phyloP scores from a whole-genome alignment of 495 filamentous ascomycete species.

The Trichoderma erinaceum region DNA sequence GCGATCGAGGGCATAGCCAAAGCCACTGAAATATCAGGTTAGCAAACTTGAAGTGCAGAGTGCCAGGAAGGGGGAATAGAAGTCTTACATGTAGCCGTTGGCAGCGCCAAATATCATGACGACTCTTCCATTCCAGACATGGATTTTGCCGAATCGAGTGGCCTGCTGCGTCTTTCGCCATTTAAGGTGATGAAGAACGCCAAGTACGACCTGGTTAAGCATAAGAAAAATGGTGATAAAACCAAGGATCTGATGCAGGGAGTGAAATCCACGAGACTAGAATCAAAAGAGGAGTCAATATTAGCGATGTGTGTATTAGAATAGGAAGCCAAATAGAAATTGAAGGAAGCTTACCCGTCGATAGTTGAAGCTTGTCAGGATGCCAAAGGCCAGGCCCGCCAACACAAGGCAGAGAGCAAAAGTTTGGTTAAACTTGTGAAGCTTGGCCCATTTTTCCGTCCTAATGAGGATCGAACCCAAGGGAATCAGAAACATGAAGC shows the following conservation, averaged over 20 bases:
- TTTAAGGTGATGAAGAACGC: conserved; percentile 43
- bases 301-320: not conserved
- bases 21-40: conserved; percentile 27
- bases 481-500: conserved; percentile 48
- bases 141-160: conserved; percentile 41
- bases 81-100: conserved; percentile 43
- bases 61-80: not conserved
- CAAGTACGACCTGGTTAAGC: conserved; percentile 43
- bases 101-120: conserved; percentile 43
- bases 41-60: not conserved
- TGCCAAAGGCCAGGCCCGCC: conserved; percentile 41
- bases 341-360: conserved; percentile 39
- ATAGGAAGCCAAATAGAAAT: not conserved
- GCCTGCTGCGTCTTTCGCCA: conserved; percentile 38
- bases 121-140: conserved; percentile 47
- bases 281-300: not conserved
- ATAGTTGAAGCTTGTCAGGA: conserved; percentile 42
- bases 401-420: conserved; percentile 36
- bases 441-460: conserved; percentile 39
- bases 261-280: conserved; percentile 43
- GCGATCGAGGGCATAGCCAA: conserved; percentile 32
- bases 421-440: conserved; percentile 46
- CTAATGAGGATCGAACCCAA: conserved; percentile 44
- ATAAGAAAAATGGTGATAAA: conserved; percentile 41
- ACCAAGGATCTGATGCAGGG: conserved; percentile 52